A percentile compares a stretch with the other conserved stretches of the same genome.
These are phyloP conservation scores for Magnaporthiopsis rhizophila DNA, from an alignment of 2,329 filamentous ascomycete genomes.

Conservation along the genomic window DNA sequence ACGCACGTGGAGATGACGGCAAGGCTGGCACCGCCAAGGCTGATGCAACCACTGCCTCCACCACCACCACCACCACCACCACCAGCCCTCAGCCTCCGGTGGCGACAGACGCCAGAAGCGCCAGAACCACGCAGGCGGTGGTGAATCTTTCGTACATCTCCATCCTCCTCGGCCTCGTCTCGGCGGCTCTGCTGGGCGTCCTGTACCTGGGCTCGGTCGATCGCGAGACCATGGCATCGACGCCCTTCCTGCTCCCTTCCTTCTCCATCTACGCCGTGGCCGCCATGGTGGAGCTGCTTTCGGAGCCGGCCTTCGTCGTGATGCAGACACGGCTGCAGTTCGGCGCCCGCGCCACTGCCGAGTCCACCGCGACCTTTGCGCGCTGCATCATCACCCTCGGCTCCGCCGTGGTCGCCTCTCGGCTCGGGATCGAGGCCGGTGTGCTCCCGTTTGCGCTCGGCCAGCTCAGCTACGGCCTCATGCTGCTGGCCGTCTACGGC, in stretches of 20 bases:
- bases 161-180: constrained; percentile 56
- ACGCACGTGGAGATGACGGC: constrained; percentile 14
- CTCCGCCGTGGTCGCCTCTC: constrained; percentile 47
- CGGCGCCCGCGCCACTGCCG: constrained; percentile 70
- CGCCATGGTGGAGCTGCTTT: constrained; percentile 64
- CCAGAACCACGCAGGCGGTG: constrained; percentile 54
- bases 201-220: constrained; percentile 54
- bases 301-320: constrained; percentile 84
- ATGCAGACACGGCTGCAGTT: constrained; percentile 77
- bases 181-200: constrained; percentile 56
- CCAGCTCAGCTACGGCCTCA: constrained; percentile 66
- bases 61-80: no score
- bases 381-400: constrained; percentile 71
- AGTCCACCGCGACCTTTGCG: constrained; percentile 71
- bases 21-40: constrained; percentile 8
- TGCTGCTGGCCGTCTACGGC: constrained; percentile 63
- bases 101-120: background rate
- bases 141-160: constrained; percentile 85
- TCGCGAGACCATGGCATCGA: constrained; percentile 39
- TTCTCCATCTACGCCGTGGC: constrained; percentile 49
- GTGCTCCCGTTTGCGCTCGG: constrained; percentile 85
- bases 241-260: constrained; percentile 53
- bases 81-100: no score
- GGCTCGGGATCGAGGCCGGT: constrained; percentile 48
- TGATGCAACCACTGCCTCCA: background rate